Base-by-base conservation (phyloP, 2,329 filamentous ascomycete species). In the Fusarium zealandicum region DNA sequence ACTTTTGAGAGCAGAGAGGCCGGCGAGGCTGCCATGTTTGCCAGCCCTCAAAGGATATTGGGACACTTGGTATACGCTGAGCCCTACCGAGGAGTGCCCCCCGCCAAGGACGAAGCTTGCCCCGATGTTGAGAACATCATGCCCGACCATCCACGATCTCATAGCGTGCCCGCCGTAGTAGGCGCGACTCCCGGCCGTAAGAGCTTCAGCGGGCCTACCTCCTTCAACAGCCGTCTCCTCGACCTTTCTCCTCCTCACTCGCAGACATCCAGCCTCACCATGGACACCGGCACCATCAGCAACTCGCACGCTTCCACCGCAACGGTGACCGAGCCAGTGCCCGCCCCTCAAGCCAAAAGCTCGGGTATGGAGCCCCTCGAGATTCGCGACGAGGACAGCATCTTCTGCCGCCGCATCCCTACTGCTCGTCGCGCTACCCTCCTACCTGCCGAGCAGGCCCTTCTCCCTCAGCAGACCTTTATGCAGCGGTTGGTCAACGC, bases 1-100 rank as follows among this genome's bases (percentile, higher is more conserved):
- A 93, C 90, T 1, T 93, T 92, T 67, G 90, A 92, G 73, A 90
- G 86, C 35, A 80, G 82, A 41, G 83, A 89, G 63, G 87, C 89
- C 2, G 90, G 88, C 16, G 87, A 90, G 54, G 79, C 84, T 10
- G 90, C 90, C 17, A 76, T 87, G 35, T 88, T 83, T 69, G 82
- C 84, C 47, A 91, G 88, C 44, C 90, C 90, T 0, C 87, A 92
- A 73, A 82, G 81, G 54, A 84, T 93, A 56, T 78, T 90, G 49
- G 89, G 89, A 10, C 81, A 89, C 69, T 72, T 89, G 11, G 85
- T 93, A 20, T 86, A 84, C 65, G 90, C 88, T 31, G 89, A 92
- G 73, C 78, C 81, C 25, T 93, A 90, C 71, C 79, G 82, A 53
- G 86, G 87, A 42, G 76, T 85, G 25, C 82, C 87, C 1, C 88